Base-by-base conservation (phyloP, 371 early-diverging fungal species). In the Umbelopsis sp. region DNA sequence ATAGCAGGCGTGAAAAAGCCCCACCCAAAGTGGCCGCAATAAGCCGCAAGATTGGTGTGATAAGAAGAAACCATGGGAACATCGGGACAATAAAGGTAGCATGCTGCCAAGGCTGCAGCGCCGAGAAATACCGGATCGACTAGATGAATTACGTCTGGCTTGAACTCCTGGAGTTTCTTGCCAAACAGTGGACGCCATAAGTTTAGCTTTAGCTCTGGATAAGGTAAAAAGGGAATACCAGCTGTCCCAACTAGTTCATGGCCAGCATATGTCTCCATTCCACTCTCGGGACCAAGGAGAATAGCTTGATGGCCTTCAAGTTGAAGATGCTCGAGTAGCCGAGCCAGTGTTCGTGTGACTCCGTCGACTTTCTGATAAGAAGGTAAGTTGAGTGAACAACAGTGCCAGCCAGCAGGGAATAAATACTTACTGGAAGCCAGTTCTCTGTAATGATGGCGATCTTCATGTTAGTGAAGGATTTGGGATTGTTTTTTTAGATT, bases 71-170 rank as follows among this genome's bases (percentile, higher is more conserved):
- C 80, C n/a, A 81, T 69, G 6, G 84, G 80, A 24, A 75, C 67
- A 25, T 72, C 16, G 9, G 69, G 67, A 1, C 79, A 53, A 53
- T 78, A 69, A 6, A 65, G 63, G 4, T 72, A 74, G 29, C 73
- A 64, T 0, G 72, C 69, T 4, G 77, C 75, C 1, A 80, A 48
- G 0, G 76, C 79, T 11, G 75, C 68, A 7, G 78, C 83, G 4
- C 82, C 81, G 22, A 84, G 64, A 68, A 79, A 84, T 6, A 80
- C 80, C 22, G 84, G 84, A 65, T 84, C 84, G 0, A 84, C 84
- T 9, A 84, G 63, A 65, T 84, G 84, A 44, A 84, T 78, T 6
- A 84, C 74, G 50, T 84, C 71, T 2, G 84, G 84, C n/a, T 77
- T 57, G 29, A 84, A 84, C 50, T 76, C 72, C 4, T 72, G 9